A percentile compares a stretch with the other conserved stretches of the same genome.
phyloP scores from a whole-genome alignment of 2,329 filamentous ascomycete species.

The Xylaria digitata region DNA sequence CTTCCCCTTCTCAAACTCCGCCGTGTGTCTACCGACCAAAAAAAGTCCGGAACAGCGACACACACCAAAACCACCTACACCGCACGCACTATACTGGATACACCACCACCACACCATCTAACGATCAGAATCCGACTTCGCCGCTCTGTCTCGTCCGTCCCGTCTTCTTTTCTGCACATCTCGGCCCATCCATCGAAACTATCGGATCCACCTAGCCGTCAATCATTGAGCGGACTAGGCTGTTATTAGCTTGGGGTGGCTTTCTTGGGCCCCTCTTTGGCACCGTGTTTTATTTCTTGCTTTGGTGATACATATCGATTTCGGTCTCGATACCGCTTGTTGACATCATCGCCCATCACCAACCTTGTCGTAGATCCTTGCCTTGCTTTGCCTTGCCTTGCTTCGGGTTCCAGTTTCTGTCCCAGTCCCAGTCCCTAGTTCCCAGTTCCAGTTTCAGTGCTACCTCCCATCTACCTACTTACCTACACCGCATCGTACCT shows the following conservation, averaged over 20 bases:
- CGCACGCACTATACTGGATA: no score
- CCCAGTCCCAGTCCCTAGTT: no score
- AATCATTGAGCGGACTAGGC: conserved; percentile 9
- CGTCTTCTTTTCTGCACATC: conserved; percentile 5
- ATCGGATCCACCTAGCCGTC: conserved; percentile 9
- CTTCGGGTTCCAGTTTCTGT: conserved; percentile 20
- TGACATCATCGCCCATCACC: conserved; percentile 7
- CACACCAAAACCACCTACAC: no score
- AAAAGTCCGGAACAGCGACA: no score
- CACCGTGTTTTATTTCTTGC: background rate
- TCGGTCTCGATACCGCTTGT: background rate
- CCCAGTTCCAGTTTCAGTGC: no score
- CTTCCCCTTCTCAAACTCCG: background rate
- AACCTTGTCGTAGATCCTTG: conserved; percentile 16
- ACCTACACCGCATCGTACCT: background rate
- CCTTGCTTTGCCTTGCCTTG: conserved; percentile 4
- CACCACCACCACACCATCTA: background rate
- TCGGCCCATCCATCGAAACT: background rate
- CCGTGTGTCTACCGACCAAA: background rate
- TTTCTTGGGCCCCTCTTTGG: conserved; percentile 5
- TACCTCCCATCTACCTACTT: conserved; percentile 8
- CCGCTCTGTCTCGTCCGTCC: background rate
- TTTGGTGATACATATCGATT: background rate
- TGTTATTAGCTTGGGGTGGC: conserved; percentile 1
- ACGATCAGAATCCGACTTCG: background rate